These are phyloP conservation scores for Rheum nobile DNA, from an alignment of 148 eudicot species.

Conservation along the genomic window DNA sequence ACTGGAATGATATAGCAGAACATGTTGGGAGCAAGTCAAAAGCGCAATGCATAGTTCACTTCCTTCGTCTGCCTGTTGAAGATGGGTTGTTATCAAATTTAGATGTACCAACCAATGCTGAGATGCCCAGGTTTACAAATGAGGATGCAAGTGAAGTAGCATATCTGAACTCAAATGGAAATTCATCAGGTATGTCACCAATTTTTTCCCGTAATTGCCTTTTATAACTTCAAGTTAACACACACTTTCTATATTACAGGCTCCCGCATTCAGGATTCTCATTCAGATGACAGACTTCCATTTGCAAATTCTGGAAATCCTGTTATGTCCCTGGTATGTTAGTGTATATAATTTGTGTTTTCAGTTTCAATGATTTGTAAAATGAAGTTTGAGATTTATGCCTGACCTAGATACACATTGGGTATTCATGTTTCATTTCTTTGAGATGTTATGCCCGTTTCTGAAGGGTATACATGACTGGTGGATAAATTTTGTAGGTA, in stretches of 20 bases:
- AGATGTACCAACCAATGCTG: slow-evolving; percentile 37
- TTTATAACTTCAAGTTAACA: slow-evolving; percentile 3
- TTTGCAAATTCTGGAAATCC: slow-evolving; percentile 78
- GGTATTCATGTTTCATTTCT: slow-evolving; percentile 2
- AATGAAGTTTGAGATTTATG: not conserved
- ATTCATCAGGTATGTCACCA: slow-evolving; percentile 26
- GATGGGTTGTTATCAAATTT: slow-evolving; percentile 56
- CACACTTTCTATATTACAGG: slow-evolving; percentile 32
- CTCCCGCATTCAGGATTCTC: slow-evolving; percentile 27
- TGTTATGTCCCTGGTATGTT: slow-evolving; percentile 73
- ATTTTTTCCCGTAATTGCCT: slow-evolving; percentile 7
- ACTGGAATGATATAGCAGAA: slow-evolving; percentile 93
- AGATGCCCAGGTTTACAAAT: slow-evolving; percentile 18
- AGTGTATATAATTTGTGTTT: slow-evolving; percentile 5
- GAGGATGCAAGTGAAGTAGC: slow-evolving; percentile 24
- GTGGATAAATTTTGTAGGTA: slow-evolving; percentile 39
- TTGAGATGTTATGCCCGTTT: not conserved
- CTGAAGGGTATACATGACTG: slow-evolving; percentile 8
- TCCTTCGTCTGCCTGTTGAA: slow-evolving; percentile 76
- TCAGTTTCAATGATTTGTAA: not conserved
- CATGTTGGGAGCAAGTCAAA: slow-evolving; percentile 87
- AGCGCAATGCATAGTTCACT: slow-evolving; percentile 91
- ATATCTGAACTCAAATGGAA: slow-evolving; percentile 48
- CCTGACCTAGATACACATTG: not conserved
- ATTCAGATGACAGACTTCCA: slow-evolving; percentile 51